Base-by-base conservation (phyloP, 495 filamentous ascomycete genomes). In the Tuber calosporum region DNA sequence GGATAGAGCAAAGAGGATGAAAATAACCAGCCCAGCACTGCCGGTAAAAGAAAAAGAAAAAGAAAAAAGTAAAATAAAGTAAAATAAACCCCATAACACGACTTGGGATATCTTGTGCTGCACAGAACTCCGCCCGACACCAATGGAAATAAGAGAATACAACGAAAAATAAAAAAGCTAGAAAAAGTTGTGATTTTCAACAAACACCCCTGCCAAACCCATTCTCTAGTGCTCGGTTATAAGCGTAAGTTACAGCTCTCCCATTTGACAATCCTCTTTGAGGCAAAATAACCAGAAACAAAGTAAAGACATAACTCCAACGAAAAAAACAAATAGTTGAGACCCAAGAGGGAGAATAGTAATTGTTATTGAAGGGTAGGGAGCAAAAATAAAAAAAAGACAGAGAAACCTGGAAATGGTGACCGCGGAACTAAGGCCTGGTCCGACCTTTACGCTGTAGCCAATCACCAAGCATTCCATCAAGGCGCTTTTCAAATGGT, bases 391-490 rank as follows among this genome's bases (percentile, higher is more conserved):
- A 48, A 45, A 68, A 71, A 66, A 48, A 36, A 43, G 20, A 48
- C 2, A 69, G 34, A 37, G 43, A 42, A 40, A 11, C 22, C 6
- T n/a, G 53, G 20, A 45, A 20, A 37, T 69, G 19, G 13, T 7
- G 30, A 30, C n/a, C 3, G 11, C 53, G 58, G 73, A 79, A 62
- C 75, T 73, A 78, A 4, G 69, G 84, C 68, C 86, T 81, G 34
- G 86, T 79, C 67, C 87, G 82, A 77, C 87, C 86, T 79, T 90
- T 91, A 67, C 89, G 86, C 43, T 89, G 87, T 36, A 95, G 83
- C 90, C 91, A 96, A 72, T 92, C 89, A 62, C 91, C 90, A 68
- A 97, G 86, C 88, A 96, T 88, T 20, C 92, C 88, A 83, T 97
- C 93, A 74, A 97, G 85, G 84, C 91, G 88, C 83, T 90, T 71